Conservation (phyloP, 768 basidiomycete species). For the Suillus weaverae region DNA sequence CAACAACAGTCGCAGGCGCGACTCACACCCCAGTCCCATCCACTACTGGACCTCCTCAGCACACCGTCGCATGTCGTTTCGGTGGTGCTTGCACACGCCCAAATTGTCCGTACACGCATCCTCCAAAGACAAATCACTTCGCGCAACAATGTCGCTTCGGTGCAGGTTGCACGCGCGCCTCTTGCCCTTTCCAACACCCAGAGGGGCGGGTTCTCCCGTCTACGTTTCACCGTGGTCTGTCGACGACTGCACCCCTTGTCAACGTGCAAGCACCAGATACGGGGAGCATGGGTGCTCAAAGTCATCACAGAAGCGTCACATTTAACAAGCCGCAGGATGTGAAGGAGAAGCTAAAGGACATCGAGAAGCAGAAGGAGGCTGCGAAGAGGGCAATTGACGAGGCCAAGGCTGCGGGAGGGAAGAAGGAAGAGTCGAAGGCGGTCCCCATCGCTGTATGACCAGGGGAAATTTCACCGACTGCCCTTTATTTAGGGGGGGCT, state of each 20-base stretch:
- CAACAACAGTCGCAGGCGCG: slow-evolving; percentile 33
- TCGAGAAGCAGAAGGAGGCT: slow-evolving; percentile 55
- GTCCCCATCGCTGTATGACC: slow-evolving; percentile 38
- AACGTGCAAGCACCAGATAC: slow-evolving; percentile 62
- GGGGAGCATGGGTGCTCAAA: slow-evolving; percentile 62
- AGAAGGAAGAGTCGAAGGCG: slow-evolving; percentile 59
- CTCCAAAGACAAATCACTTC: slow-evolving; percentile 45
- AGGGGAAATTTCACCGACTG: neutral
- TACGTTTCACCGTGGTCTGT: slow-evolving; percentile 78
- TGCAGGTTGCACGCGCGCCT: slow-evolving; percentile 77
- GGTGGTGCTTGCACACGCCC: slow-evolving; percentile 70
- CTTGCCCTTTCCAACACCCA: slow-evolving; percentile 91
- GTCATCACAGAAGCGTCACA: slow-evolving; percentile 67
- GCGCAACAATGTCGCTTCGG: slow-evolving; percentile 79
- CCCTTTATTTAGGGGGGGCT: neutral
- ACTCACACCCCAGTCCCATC: slow-evolving; percentile 36
- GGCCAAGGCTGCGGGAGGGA: slow-evolving; percentile 60
- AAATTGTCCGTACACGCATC: slow-evolving; percentile 69
- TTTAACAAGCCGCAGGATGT: slow-evolving; percentile 55
- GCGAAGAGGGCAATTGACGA: slow-evolving; percentile 68
- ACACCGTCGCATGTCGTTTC: slow-evolving; percentile 59
- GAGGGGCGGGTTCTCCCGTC: slow-evolving; percentile 79
- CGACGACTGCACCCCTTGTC: slow-evolving; percentile 58
- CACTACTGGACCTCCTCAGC: slow-evolving; percentile 20
- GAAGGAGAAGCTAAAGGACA: slow-evolving; percentile 43